phyloP scores from a whole-genome alignment of 164 flowering plant species.

The Euptelea pleiosperma region DNA sequence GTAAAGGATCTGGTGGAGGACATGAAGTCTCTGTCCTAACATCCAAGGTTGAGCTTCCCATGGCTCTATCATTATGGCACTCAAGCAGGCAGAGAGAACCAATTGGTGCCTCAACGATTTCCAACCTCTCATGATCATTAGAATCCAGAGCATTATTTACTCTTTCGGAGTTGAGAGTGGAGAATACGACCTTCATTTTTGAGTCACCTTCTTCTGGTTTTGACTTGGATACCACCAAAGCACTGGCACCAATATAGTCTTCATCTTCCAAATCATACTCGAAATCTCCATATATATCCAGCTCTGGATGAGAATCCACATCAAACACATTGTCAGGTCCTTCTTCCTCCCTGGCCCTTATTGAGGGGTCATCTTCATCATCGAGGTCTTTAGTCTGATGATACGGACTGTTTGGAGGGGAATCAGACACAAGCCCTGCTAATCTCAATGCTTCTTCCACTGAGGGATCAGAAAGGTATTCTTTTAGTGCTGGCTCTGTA shows the following conservation, averaged over 20 bases:
- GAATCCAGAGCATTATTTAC: conserved; percentile 19
- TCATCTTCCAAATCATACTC: conserved; percentile 82
- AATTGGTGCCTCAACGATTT: conserved; percentile 14
- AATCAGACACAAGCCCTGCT: conserved; percentile 84
- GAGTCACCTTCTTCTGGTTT: conserved; percentile 44
- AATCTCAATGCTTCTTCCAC: conserved; percentile 61
- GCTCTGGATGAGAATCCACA: conserved; percentile 59
- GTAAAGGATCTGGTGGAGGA: conserved; percentile 22
- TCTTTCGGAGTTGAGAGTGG: conserved; percentile 39
- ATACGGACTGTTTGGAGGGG: conserved; percentile 75
- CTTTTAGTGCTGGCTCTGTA: conserved; percentile 22
- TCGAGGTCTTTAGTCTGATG: conserved; percentile 14
- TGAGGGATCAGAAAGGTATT: conserved; percentile 29
- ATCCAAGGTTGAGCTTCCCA: conserved; percentile 23
- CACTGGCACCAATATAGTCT: conserved; percentile 49
- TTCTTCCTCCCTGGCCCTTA: conserved; percentile 31
- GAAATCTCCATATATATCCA: conserved; percentile 90
- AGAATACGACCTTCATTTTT: conserved; percentile 67
- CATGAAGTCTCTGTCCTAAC: conserved; percentile 17
- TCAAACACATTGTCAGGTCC: conserved; percentile 58
- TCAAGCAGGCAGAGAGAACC: conserved; percentile 15
- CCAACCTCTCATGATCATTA: conserved; percentile 16
- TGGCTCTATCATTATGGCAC: conserved; percentile 12
- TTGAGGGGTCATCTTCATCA: conserved; percentile 22
- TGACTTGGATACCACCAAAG: conserved; percentile 31